Evolutionary conservation across 768 basidiomycete species (phyloP).

Genomic region (Naganishia randhawae): DNA sequence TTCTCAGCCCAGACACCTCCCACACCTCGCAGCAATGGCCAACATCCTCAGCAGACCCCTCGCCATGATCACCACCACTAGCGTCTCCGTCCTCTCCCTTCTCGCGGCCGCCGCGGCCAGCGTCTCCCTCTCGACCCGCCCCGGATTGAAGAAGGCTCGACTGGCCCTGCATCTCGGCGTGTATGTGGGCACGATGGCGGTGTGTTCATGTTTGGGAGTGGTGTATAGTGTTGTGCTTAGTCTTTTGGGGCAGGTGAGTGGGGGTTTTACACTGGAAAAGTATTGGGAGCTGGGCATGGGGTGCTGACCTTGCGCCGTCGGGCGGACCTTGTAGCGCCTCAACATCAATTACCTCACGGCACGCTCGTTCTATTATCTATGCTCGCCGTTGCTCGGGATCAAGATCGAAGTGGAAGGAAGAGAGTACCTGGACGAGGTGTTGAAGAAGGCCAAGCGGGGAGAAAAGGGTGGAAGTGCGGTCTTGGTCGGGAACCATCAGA

Average conservation of each 20-base stretch:
- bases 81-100: slow-evolving; percentile 43
- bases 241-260: slow-evolving; percentile 58
- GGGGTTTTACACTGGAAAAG: neutral
- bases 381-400: slow-evolving; percentile 64
- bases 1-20: neutral
- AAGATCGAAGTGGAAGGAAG: slow-evolving; percentile 76
- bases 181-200: slow-evolving; percentile 68
- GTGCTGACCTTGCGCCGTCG: neutral
- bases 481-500: slow-evolving; percentile 86
- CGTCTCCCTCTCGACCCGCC: slow-evolving; percentile 29
- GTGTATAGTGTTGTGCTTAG: slow-evolving; percentile 60
- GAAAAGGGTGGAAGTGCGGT: slow-evolving; percentile 54
- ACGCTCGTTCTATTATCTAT: slow-evolving; percentile 70
- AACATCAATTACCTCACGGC: slow-evolving; percentile 84
- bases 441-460: slow-evolving; percentile 34
- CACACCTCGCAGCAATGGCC: slow-evolving; percentile 4
- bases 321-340: slow-evolving; percentile 52
- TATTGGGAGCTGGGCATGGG: no score
- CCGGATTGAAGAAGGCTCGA: slow-evolving; percentile 33
- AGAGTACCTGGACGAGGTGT: slow-evolving; percentile 63
- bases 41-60: slow-evolving; percentile 41
- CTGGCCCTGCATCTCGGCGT: slow-evolving; percentile 65
- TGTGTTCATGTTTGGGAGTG: slow-evolving; percentile 69
- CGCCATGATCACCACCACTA: slow-evolving; percentile 40
- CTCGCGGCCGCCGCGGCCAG: slow-evolving; percentile 23